Evolutionary conservation across 2,329 filamentous ascomycete genomes (phyloP), one percentile per base, ranked within the genome.

Genomic region (Hyphodiscus sp.): DNA sequence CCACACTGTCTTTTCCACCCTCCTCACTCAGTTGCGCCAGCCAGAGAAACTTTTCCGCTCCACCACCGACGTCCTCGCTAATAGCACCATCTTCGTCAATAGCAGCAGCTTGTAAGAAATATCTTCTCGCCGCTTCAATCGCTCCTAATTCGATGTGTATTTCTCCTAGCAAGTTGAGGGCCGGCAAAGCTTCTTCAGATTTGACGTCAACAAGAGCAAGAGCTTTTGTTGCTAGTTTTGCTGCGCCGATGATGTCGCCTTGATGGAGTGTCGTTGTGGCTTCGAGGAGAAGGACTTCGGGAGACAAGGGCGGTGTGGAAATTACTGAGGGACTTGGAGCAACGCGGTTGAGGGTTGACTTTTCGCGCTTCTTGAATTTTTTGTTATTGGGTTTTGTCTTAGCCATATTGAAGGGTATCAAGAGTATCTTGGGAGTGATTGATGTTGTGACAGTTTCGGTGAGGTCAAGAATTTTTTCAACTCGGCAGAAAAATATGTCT

Each of bases 31-130:
- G 77, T 72, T 99, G 94, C 58, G 94, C 94, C 54, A 99, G 76
- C 82, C 91, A 95, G 47, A 97, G 73, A 67, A 96, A 97, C 73
- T 96, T 97, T 67, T 97, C 92, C 0, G 91, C 83, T 0, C 91
- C 91, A 26, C 89, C 90, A 47, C 91, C 91, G 49, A 85, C 69
- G 41, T 82, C 79, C 64, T 90, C 86, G 18, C 86, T 80, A 55
- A 83, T 73, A 41, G 75, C 71, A 18, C 92, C 94, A 53, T 91
- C 82, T 20, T 84, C 78, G 68, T 99, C 94, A 38, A 94, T 78
- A 51, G 78, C 74, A 41, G 87, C 86, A 0, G 94, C 90, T 45
- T 80, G 77, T 56, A 83, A 69, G 65, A 96, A 95, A 65, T 82
- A 85, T 46, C 76, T 72, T 55, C 86, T 79, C 43, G 92, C 92